These are phyloP conservation scores for Amauroascus verrucosus DNA, from an alignment of 2,329 filamentous ascomycete genomes.

Conservation along the genomic window DNA sequence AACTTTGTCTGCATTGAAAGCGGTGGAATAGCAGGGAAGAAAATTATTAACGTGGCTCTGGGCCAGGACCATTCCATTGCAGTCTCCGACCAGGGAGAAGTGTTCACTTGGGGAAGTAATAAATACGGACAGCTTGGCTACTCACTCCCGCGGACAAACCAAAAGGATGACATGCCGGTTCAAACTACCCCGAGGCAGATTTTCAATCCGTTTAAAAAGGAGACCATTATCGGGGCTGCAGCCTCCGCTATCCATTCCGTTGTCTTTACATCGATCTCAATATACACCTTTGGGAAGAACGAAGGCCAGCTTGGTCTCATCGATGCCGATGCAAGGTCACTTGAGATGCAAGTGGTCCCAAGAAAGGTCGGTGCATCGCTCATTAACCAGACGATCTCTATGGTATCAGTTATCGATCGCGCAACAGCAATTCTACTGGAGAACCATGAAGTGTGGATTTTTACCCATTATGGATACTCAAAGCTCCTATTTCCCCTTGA, in stretches of 20 bases:
- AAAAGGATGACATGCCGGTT: slow-evolving; percentile 72
- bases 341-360: slow-evolving; percentile 72
- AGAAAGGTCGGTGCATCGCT: slow-evolving; percentile 81
- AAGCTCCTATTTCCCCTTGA: slow-evolving; percentile 75
- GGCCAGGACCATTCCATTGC: slow-evolving; percentile 89
- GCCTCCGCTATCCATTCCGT: slow-evolving; percentile 89
- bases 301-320: slow-evolving; percentile 87
- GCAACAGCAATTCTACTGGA: slow-evolving; percentile 79
- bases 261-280: slow-evolving; percentile 65
- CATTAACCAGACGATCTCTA: slow-evolving; percentile 60
- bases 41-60: slow-evolving; percentile 65
- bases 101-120: slow-evolving; percentile 93
- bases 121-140: slow-evolving; percentile 80
- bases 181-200: slow-evolving; percentile 76
- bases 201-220: slow-evolving; percentile 82
- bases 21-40: slow-evolving; percentile 61
- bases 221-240: slow-evolving; percentile 67
- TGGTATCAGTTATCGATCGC: slow-evolving; percentile 78
- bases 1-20: slow-evolving; percentile 72
- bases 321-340: slow-evolving; percentile 84
- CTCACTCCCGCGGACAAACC: slow-evolving; percentile 50
- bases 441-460: slow-evolving; percentile 82
- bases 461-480: slow-evolving; percentile 94
- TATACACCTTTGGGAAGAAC: slow-evolving; percentile 94
- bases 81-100: slow-evolving; percentile 72